Evolutionary conservation across 108 stramenopile species (phyloP), one percentile per base, ranked within the genome.

Genomic region (Nitzschia palea): DNA sequence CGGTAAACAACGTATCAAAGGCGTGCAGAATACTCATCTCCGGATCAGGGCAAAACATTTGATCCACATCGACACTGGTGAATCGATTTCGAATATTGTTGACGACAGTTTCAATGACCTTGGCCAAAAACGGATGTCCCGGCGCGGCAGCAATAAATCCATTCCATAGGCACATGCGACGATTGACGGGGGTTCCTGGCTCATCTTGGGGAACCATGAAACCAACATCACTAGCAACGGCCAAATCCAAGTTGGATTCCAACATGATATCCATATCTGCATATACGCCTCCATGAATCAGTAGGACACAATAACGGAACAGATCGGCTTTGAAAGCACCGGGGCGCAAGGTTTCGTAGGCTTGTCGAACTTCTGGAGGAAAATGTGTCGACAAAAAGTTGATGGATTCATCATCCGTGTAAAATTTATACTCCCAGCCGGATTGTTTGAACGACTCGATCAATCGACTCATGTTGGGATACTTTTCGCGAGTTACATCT

Each of bases 191-290:
- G 14, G 33, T 76, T 17, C 89, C 89, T 17, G 89, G 89, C 73
- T 85, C 77, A 65, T 94, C 92, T 26, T 79, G 60, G 5, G 89
- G 87, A 26, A 87, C 86, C 84, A 94, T 86, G 36, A 94, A 94
- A 3, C 89, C 87, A 58, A 89, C 62, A 67, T 94, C 86, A 47
- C 69, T 75, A 18, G 73, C 80, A 45, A 94, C 65, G 5, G 86
- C 84, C 50, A 73, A 74, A 60, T 94, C 92, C 47, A 94, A 76
- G 63, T 87, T 85, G 23, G 87, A 53, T 56, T 88, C 86, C 35
- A 94, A 80, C 73, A 94, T 67, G 10, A 90, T 88, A 70, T 94
- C 92, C 84, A 89, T 86, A 62, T 94, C 92, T 26, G 87, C 80
- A 57, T 90, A 93, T 40, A 94, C 83, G 8, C 92, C 92, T 40